Percentiles rank a stretch among this genome's conserved stretches.
Conservation (phyloP, 2,329 filamentous ascomycete genomes). For the Scedosporium aurantiacum region DNA sequence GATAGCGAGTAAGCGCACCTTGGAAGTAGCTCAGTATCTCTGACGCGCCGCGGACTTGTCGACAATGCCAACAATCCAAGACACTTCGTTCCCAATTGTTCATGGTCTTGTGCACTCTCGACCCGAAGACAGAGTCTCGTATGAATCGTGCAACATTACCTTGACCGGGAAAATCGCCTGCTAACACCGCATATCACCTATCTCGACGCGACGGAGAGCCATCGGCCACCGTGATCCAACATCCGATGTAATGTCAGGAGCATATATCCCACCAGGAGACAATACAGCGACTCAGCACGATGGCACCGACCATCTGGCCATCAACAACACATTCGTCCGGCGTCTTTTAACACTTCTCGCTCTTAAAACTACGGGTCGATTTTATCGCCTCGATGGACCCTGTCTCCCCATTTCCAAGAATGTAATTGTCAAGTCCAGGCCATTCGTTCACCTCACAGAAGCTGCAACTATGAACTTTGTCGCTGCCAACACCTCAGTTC, state of each 20-base stretch:
- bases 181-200: too few relatives aligned
- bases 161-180: too few relatives aligned
- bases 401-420: conserved; percentile 17
- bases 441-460: conserved; percentile 8
- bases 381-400: conserved; percentile 15
- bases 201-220: too few relatives aligned
- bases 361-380: conserved; percentile 17
- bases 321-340: conserved; percentile 17
- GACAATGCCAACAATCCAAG: too few relatives aligned
- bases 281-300: conserved; percentile 6
- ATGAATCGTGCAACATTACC: too few relatives aligned
- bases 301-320: conserved; percentile 17
- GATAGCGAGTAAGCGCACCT: too few relatives aligned
- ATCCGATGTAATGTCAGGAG: not conserved
- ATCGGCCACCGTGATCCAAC: too few relatives aligned
- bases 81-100: too few relatives aligned
- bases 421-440: conserved; percentile 15
- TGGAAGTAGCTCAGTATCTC: too few relatives aligned
- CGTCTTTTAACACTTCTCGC: conserved; percentile 16
- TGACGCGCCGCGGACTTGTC: too few relatives aligned
- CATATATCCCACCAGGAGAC: conserved; percentile 3
- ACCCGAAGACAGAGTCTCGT: too few relatives aligned
- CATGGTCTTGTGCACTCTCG: too few relatives aligned
- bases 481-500: not conserved
- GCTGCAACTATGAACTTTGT: not conserved